These are phyloP conservation scores for Xerophyta viscosa DNA, from an alignment of 106 monocot genomes.

Conservation along the genomic window DNA sequence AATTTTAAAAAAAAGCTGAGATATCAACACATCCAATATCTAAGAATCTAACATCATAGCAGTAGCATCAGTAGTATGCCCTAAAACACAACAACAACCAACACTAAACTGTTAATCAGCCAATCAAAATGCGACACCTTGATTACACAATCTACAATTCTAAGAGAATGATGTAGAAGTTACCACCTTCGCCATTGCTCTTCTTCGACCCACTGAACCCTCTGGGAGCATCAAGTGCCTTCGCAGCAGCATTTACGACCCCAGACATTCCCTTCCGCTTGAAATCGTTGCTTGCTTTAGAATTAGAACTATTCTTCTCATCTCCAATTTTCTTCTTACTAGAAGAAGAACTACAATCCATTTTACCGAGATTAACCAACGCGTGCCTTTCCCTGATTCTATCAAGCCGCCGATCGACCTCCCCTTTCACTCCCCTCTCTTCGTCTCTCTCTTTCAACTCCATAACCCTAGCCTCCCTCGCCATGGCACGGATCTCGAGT, in stretches of 20 bases:
- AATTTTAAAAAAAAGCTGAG: too few relatives aligned
- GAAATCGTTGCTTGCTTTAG: neutral
- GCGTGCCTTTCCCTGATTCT: constrained; percentile 3
- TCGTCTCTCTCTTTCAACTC: constrained; percentile 7
- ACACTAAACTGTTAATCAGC: too few relatives aligned
- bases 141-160: too few relatives aligned
- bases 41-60: too few relatives aligned
- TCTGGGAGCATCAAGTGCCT: constrained; percentile 2
- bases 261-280: neutral
- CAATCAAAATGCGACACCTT: too few relatives aligned
- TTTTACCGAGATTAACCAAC: neutral
- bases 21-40: too few relatives aligned
- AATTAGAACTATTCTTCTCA: neutral
- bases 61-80: too few relatives aligned
- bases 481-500: constrained; percentile 29
- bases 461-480: constrained; percentile 18
- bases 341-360: neutral
- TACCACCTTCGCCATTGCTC: neutral
- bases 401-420: neutral
- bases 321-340: neutral
- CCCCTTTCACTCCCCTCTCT: constrained; percentile 4
- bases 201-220: constrained; percentile 20
- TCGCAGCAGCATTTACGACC: neutral
- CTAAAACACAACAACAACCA: too few relatives aligned
- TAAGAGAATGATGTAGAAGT: neutral